Conservation (phyloP, 1,139 yeast species). For the Pichia sp. region DNA sequence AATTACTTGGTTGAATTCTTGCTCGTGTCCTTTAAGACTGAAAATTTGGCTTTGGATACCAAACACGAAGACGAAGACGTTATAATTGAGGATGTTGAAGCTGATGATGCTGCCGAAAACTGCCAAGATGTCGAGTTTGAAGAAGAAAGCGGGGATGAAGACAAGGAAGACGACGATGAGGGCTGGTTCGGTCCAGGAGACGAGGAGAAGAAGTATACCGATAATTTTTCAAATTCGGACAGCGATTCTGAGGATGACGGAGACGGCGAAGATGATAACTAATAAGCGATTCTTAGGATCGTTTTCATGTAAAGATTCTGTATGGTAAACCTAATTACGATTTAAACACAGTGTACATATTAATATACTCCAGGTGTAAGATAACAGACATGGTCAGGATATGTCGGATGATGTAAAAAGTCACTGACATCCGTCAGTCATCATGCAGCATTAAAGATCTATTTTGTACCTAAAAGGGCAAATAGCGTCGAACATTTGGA, state of each 20-base stretch:
- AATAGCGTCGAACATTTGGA: no score
- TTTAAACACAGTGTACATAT: no score
- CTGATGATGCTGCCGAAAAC: conserved; percentile 20
- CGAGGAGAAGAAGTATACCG: conserved; percentile 27
- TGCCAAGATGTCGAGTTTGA: conserved; percentile 30
- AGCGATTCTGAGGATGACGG: conserved; percentile 10
- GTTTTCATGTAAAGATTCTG: neutral
- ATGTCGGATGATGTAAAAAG: no score
- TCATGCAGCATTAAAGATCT: no score
- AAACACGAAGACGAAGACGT: conserved; percentile 22
- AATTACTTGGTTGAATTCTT: conserved; percentile 25
- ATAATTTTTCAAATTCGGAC: conserved; percentile 24
- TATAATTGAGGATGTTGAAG: conserved; percentile 30
- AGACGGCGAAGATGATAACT: conserved; percentile 10
- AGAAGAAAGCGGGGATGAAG: conserved; percentile 25
- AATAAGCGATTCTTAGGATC: neutral
- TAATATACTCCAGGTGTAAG: no score
- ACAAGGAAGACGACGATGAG: conserved; percentile 32
- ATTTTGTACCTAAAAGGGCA: no score
- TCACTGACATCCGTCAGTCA: no score
- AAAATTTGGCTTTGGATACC: neutral
- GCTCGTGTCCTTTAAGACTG: conserved; percentile 18
- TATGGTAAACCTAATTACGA: no score
- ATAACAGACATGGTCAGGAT: no score
- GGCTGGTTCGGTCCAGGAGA: conserved; percentile 40